These are phyloP conservation scores for Lasiosphaeria ovina DNA, from an alignment of 495 filamentous ascomycete genomes.

Conservation along the genomic window DNA sequence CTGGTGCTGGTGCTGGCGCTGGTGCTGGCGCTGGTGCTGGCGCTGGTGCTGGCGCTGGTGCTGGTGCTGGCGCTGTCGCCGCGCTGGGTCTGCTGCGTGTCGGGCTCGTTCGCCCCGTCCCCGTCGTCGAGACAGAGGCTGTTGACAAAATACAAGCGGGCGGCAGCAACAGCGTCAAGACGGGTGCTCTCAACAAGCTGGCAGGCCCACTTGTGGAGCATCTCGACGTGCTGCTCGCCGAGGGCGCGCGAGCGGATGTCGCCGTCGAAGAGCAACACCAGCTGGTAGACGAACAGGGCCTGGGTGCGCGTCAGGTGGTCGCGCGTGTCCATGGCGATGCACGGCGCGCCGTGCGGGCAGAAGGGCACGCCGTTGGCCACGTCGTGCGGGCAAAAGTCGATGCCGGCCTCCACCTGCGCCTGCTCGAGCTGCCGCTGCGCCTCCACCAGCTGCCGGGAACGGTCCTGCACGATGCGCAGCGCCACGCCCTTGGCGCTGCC, in stretches of 20 bases:
- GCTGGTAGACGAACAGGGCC: constrained; percentile 50
- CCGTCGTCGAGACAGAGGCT: not conserved
- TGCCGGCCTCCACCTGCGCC: not conserved
- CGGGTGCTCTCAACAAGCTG: constrained; percentile 34
- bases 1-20: not conserved
- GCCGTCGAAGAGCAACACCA: constrained; percentile 58
- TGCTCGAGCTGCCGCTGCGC: constrained; percentile 8
- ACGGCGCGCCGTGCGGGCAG: not conserved
- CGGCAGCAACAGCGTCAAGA: constrained; percentile 22
- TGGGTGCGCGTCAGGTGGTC: constrained; percentile 46
- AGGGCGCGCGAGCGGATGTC: constrained; percentile 49
- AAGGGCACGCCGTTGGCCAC: not conserved
- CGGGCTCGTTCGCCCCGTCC: not conserved
- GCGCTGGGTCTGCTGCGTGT: too few species aligned
- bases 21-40: not conserved
- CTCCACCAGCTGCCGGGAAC: constrained; percentile 18
- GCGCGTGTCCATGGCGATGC: constrained; percentile 13
- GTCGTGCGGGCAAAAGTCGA: not conserved
- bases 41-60: not conserved
- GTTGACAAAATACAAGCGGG: not conserved
- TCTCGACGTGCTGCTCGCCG: constrained; percentile 45
- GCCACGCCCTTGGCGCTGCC: constrained; percentile 19
- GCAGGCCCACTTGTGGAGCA: constrained; percentile 41
- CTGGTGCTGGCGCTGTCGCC: not conserved
- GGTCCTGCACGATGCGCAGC: constrained; percentile 28